phyloP scores from a whole-genome alignment of 2,329 filamentous ascomycete species.

The Seiridium cupressi region DNA sequence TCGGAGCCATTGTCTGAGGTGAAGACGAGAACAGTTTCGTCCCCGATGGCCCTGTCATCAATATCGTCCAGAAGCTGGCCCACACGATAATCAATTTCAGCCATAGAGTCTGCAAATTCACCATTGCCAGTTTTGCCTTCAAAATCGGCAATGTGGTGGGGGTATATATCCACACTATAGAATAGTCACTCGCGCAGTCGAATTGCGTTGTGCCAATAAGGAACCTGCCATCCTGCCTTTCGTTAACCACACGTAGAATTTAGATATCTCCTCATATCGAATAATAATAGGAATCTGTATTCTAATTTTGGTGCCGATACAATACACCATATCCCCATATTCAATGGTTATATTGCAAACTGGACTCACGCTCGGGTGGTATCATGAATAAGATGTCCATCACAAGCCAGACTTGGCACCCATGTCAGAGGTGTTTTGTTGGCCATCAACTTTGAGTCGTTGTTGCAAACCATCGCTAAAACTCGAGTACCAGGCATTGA shows the following conservation, averaged over 20 bases:
- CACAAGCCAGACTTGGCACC: too few relatives aligned
- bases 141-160: not conserved
- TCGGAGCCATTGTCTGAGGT: slow-evolving; percentile 34
- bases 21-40: slow-evolving; percentile 32
- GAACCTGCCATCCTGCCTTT: too few relatives aligned
- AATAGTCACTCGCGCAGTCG: not conserved
- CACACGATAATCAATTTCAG: slow-evolving; percentile 10
- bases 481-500: not conserved
- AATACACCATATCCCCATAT: too few relatives aligned
- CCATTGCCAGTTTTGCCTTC: not conserved
- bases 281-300: too few relatives aligned
- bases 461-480: not conserved
- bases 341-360: too few relatives aligned
- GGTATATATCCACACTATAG: not conserved
- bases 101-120: not conserved
- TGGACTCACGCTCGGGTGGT: too few relatives aligned
- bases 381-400: too few relatives aligned
- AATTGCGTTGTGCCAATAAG: not conserved
- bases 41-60: slow-evolving; percentile 22
- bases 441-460: too few relatives aligned
- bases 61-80: slow-evolving; percentile 30
- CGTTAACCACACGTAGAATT: too few relatives aligned
- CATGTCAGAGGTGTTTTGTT: too few relatives aligned
- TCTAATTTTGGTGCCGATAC: too few relatives aligned
- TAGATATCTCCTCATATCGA: too few relatives aligned